phyloP scores from a whole-genome alignment of 2,329 filamentous ascomycete species.

The Fusarium hostae region DNA sequence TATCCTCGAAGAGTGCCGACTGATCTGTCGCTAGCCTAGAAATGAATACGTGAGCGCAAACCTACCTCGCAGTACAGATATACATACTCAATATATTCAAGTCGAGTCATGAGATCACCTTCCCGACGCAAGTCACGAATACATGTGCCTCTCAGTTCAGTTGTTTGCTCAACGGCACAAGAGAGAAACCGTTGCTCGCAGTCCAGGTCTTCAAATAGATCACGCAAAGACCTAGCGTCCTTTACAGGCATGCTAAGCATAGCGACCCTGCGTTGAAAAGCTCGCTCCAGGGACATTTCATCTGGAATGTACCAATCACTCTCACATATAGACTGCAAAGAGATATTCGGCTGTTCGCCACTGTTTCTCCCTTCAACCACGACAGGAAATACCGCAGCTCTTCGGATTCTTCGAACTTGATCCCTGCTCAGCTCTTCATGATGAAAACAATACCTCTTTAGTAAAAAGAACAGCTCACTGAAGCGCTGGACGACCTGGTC shows the following conservation, averaged over 20 bases:
- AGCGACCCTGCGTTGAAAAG: background rate
- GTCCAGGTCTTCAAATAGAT: background rate
- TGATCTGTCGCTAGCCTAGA: background rate
- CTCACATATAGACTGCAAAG: background rate
- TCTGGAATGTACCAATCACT: background rate
- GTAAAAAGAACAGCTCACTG: background rate
- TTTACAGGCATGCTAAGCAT: background rate
- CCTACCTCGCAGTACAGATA: fast-evolving
- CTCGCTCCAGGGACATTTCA: fast-evolving
- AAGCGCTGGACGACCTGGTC: fast-evolving
- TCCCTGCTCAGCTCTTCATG: background rate
- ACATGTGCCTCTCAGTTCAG: background rate
- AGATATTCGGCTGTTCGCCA: background rate
- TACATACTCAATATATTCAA: background rate
- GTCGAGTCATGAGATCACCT: background rate
- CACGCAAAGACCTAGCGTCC: background rate
- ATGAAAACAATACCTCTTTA: background rate
- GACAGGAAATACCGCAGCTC: background rate
- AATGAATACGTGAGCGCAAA: background rate
- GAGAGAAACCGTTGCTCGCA: background rate
- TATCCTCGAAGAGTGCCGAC: background rate
- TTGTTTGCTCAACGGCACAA: background rate
- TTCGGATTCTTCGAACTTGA: fast-evolving
- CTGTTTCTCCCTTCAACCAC: fast-evolving
- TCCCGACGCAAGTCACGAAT: background rate